Evolutionary conservation across 2,329 filamentous ascomycete genomes (phyloP), one percentile per base, ranked within the genome.

Genomic region (Alternaria atra): DNA sequence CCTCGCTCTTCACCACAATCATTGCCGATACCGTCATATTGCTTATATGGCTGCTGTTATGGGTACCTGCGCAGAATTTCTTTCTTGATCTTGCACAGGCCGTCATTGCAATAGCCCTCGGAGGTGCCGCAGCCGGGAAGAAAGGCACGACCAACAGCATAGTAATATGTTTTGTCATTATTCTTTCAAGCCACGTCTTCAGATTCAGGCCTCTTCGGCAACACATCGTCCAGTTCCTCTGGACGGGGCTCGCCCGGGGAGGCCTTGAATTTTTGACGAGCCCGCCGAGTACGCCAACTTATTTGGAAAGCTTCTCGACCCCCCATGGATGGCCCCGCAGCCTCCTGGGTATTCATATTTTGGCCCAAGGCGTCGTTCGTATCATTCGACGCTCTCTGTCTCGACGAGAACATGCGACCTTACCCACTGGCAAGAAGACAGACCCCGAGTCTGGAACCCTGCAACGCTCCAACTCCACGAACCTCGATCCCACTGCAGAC

Each of bases 21-120:
- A 90, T 92, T 66, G 91, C 96, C 79, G 94, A 97, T 77, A 84
- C 90, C 52, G 86, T 95, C 72, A 91, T 94, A 69, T 85, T 97
- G 69, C 83, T 94, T 65, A 84, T 95, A 64, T 97, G 93, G 92
- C 84, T 97, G 47, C 91, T 95, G 69, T 85, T 97, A 63, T 96
- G 91, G 91, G 89, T 89, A 32, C 92, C 93, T 59, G 87, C 94
- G 65, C 94, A 97, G 77, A 92, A 92, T 74, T 90, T 96, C 73
- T 90, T 94, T 59, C 85, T 97, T 69, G 94, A 97, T 76, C 86
- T 97, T 53, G 93, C 94, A 61, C 94, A 97, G 79, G 92, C 94
- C 60, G 93, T 97, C 75, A 96, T 97, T 74, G 94, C 94, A 60
- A 89, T 97, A 59, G 96, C 93, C 0, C 83, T 97, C 10, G 94